Base-by-base conservation (phyloP, 176 grass and related monocot genomes). In the Phragmites australis region DNA sequence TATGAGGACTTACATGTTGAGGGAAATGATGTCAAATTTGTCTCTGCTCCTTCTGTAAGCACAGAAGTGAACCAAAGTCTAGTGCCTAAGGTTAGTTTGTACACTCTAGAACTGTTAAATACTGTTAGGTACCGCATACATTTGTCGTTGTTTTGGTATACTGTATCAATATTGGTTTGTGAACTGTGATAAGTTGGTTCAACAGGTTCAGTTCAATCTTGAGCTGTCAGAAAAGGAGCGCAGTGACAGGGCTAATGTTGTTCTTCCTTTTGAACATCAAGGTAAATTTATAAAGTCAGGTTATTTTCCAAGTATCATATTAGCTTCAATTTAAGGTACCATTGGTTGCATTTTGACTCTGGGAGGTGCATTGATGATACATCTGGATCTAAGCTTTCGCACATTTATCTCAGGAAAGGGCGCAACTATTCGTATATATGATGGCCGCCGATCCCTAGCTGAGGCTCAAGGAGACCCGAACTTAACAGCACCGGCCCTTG, bases 211-310 rank as follows among this genome's bases (percentile, higher is more conserved):
- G 70, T 98, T 98, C 85, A 98, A 91, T 91, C 90, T 98, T 81
- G 88, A 94, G 70, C 82, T 94, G 21, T 93, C 96, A 75, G 96
- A 94, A 66, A 94, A 98, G 55, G 90, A 98, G 63, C 81, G 90
- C 15, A 72, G 45, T 53, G 92, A 94, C 83, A 93, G 81, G 80
- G 90, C 90, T 80, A 98, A 93, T 76, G 96, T 94, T 45, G 70
- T 94, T 87, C 96, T 98, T 76, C 96, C 96, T 80, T 98, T 91
- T 70, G 92, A 94, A 83, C 96, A 98, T 86, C 96, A 94, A 93
- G 96, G 92, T 98, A 70, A 18, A 32, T 40, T 32, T 52, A 12
- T 57, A 64, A 48, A 21, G 4, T 25, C 9, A 21, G 64, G 23
- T 81, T 79, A 55, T 62, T 68, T 53, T 37, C 16, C 34, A 63